Conservation (phyloP, 179 eudicot species). For the Vitellaria paradoxa region DNA sequence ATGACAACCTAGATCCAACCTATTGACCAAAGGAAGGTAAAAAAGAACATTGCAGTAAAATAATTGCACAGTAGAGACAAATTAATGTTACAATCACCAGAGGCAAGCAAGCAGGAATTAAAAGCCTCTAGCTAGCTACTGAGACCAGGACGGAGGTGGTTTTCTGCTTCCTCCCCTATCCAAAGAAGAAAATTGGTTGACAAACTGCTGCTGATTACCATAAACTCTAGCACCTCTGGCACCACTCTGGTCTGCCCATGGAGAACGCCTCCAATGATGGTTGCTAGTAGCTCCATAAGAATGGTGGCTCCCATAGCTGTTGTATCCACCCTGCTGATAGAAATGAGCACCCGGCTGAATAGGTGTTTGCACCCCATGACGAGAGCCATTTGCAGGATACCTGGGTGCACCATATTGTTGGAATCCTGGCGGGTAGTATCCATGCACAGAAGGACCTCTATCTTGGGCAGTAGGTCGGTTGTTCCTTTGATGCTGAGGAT, state of each 20-base stretch:
- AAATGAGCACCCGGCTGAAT: slow-evolving; percentile 24
- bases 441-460: slow-evolving; percentile 24
- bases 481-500: slow-evolving; percentile 26
- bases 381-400: slow-evolving; percentile 18
- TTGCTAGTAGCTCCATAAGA: slow-evolving; percentile 37
- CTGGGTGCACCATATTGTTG: slow-evolving; percentile 28
- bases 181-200: slow-evolving; percentile 57
- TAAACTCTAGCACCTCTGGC: slow-evolving; percentile 47
- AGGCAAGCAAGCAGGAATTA: background rate
- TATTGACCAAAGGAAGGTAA: background rate
- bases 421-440: slow-evolving; percentile 34
- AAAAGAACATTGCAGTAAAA: background rate
- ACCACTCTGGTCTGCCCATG: slow-evolving; percentile 20
- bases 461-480: slow-evolving; percentile 16
- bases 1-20: slow-evolving; percentile 2
- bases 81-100: background rate
- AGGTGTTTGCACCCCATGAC: slow-evolving; percentile 22
- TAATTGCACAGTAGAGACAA: too few relatives aligned
- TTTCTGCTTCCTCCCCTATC: slow-evolving; percentile 43
- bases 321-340: slow-evolving; percentile 32
- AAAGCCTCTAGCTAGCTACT: slow-evolving; percentile 28
- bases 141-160: slow-evolving; percentile 34
- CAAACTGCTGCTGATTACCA: slow-evolving; percentile 34
- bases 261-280: slow-evolving; percentile 34
- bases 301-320: slow-evolving; percentile 28